Conservation (phyloP, 1,284 basidiomycete genomes). For the Paramarasmius palmivorus region DNA sequence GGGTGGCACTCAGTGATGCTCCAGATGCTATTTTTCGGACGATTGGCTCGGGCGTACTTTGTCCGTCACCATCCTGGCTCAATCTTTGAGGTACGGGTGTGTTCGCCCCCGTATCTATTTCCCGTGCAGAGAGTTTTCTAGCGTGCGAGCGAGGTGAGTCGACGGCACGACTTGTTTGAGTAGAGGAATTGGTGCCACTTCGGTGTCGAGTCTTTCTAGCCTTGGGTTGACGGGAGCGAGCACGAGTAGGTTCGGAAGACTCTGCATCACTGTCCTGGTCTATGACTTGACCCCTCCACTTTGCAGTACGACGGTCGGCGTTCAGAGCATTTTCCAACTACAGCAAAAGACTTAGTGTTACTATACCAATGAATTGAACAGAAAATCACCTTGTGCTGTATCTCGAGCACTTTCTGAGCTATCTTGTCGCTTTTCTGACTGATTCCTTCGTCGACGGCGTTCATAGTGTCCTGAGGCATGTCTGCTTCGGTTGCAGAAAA, state of each 20-base stretch:
- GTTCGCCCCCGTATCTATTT: constrained; percentile 22
- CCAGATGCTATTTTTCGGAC: constrained; percentile 37
- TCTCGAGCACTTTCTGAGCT: constrained; percentile 79
- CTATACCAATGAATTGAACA: not conserved
- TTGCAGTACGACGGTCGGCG: constrained; percentile 48
- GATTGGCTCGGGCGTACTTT: constrained; percentile 23
- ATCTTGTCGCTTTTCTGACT: constrained; percentile 80
- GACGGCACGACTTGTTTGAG: constrained; percentile 24
- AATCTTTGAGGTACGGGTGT: constrained; percentile 36
- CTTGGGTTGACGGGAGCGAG: constrained; percentile 35
- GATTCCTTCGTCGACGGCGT: constrained; percentile 80
- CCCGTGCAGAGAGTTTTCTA: constrained; percentile 3
- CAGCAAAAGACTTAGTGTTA: constrained; percentile 11
- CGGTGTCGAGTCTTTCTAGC: constrained; percentile 33
- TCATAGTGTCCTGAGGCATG: constrained; percentile 71
- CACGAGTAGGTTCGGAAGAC: constrained; percentile 33
- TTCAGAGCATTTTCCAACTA: constrained; percentile 74
- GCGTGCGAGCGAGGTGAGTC: constrained; percentile 16
- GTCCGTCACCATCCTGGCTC: constrained; percentile 27
- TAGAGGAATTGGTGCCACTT: constrained; percentile 51
- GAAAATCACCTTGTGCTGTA: constrained; percentile 72
- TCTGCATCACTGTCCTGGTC: constrained; percentile 52
- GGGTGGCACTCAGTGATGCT: constrained; percentile 31
- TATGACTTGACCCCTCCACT: constrained; percentile 41
- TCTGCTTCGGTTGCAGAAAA: constrained; percentile 70